Conservation (phyloP, 2,329 filamentous ascomycete species). For the Thelonectria discophora region DNA sequence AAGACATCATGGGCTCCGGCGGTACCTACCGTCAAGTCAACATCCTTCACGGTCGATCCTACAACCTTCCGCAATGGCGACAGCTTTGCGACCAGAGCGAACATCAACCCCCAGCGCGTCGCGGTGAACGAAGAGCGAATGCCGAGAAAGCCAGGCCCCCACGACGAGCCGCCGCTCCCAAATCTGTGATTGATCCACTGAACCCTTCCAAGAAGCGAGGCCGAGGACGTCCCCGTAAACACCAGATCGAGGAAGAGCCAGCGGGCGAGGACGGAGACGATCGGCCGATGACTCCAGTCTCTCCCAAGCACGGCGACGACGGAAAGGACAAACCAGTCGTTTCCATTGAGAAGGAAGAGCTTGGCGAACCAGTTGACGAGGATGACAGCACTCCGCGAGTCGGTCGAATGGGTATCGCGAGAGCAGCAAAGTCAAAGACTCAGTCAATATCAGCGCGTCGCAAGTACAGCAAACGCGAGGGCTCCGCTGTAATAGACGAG, state of each 20-base stretch:
- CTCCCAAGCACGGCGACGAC: slow-evolving; percentile 55
- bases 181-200: slow-evolving; percentile 42
- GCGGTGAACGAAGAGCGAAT: slow-evolving; percentile 80
- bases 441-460: slow-evolving; percentile 86
- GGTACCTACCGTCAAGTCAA: slow-evolving; percentile 98
- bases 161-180: slow-evolving; percentile 50
- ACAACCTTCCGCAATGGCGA: slow-evolving; percentile 97
- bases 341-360: slow-evolving; percentile 63
- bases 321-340: slow-evolving; percentile 50
- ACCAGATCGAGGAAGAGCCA: slow-evolving; percentile 49
- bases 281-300: slow-evolving; percentile 67
- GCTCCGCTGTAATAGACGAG: slow-evolving; percentile 83
- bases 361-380: slow-evolving; percentile 55
- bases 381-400: slow-evolving; percentile 49
- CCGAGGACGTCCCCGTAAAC: slow-evolving; percentile 53
- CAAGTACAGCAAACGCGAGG: slow-evolving; percentile 84
- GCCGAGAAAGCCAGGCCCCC: slow-evolving; percentile 60
- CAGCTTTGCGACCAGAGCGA: slow-evolving; percentile 92
- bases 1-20: slow-evolving; percentile 96
- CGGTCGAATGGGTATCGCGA: slow-evolving; percentile 60
- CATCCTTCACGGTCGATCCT: slow-evolving; percentile 93
- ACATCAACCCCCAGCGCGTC: slow-evolving; percentile 90
- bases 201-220: slow-evolving; percentile 50
- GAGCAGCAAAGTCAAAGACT: slow-evolving; percentile 65
- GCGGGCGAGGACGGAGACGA: slow-evolving; percentile 57